Base-by-base conservation (phyloP, 495 filamentous ascomycete species). In the Xylaria longipes region DNA sequence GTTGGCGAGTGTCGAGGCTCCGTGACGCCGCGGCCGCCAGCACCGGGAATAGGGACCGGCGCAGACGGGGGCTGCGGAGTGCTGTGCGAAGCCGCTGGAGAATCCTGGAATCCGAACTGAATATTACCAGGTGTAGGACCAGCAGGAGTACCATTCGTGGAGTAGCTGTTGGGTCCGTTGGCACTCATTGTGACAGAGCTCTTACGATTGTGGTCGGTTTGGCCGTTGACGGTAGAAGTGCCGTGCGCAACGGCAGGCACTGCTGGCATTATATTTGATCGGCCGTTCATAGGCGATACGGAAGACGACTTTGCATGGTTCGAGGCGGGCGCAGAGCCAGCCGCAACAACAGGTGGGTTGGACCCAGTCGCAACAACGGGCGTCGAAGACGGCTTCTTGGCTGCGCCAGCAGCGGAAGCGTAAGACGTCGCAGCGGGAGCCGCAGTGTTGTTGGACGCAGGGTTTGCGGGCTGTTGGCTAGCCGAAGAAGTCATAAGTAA, bases 171-270 rank as follows among this genome's bases (percentile, higher is more conserved):
- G 17, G 92, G 88, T 46, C 92, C 92, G 71, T 90, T 88, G 61
- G 93, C 91, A 77, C 87, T 94, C 83, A 97, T 97, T 68, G 93
- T 96, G 69, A 97, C 91, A 22, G 94, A 95, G 67, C 90, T 89
- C 83, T 96, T 96, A 71, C 93, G 89, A 72, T 83, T 87, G 84
- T 98, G 95, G 72, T 95, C 92, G 68, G 81, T 83, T 60, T 82
- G 79, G 61, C 90, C 87, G 76, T 89, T 86, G 62, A 86, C 80
- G 77, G 84, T 81, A 57, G 89, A 83, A 69, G 91, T 88, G 65
- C 81, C 74, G 62, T 82, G 78, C 39, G 80, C 77, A 58, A 82
- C 80, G 48, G 82, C 78, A 67, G 89, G 88, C 74, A 94, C 87
- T 70, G 91, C 92, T 39, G 91, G 91, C 80, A 90, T 86, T 76